phyloP scores from a whole-genome alignment of 768 basidiomycete genomes.

The Russula lepida region DNA sequence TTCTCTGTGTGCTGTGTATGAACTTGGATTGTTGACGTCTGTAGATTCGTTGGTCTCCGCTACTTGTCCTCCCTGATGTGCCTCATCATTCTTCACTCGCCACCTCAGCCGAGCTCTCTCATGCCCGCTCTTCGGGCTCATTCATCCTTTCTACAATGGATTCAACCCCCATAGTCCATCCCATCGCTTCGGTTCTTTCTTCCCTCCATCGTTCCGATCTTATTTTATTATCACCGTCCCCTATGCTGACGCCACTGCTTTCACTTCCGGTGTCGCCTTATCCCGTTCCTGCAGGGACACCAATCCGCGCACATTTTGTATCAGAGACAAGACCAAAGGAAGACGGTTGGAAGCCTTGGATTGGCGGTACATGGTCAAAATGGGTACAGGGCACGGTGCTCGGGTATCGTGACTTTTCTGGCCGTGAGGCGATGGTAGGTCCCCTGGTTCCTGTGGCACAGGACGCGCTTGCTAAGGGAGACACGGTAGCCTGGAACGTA shows the following conservation, averaged over 20 bases:
- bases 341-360: constrained; percentile 42
- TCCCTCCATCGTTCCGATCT: constrained; percentile 55
- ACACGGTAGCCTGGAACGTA: constrained; percentile 53
- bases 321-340: constrained; percentile 31
- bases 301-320: constrained; percentile 48
- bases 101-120: constrained; percentile 6
- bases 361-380: constrained; percentile 45
- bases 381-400: constrained; percentile 45
- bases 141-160: constrained; percentile 35
- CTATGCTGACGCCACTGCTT: constrained; percentile 27
- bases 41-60: constrained; percentile 32
- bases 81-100: constrained; percentile 1
- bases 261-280: constrained; percentile 57
- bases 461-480: not conserved
- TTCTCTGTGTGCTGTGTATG: not conserved
- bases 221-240: constrained; percentile 32
- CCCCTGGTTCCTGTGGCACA: not conserved
- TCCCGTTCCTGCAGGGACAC: constrained; percentile 39
- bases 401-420: constrained; percentile 53
- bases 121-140: constrained; percentile 28
- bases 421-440: constrained; percentile 46
- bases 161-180: constrained; percentile 25
- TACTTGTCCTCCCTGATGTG: constrained; percentile 22
- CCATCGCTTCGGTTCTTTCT: constrained; percentile 41
- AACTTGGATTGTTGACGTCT: not conserved